These are phyloP conservation scores for Phaeosphaeria sp. DNA, from an alignment of 2,329 filamentous ascomycete species.

Conservation along the genomic window DNA sequence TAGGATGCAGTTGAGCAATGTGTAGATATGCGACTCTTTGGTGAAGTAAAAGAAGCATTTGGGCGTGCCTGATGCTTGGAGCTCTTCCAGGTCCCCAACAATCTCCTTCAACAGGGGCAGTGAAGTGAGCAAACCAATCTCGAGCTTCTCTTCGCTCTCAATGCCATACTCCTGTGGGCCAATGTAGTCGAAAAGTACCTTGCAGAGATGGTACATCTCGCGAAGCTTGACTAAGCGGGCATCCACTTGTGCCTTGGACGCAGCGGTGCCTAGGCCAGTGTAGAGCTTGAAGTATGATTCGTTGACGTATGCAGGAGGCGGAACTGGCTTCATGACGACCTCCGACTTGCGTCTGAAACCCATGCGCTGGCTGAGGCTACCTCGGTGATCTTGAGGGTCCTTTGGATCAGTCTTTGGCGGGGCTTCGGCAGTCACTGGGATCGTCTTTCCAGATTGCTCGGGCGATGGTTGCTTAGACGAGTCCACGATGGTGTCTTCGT, in stretches of 20 bases:
- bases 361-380: conserved; percentile 55
- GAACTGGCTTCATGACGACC: conserved; percentile 29
- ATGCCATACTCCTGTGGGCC: conserved; percentile 99
- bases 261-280: conserved; percentile 67
- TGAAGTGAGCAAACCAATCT: conserved; percentile 94
- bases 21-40: conserved; percentile 99
- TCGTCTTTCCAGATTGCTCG: conserved; percentile 32
- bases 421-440: conserved; percentile 39
- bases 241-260: conserved; percentile 79
- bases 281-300: conserved; percentile 89
- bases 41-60: conserved; percentile 99
- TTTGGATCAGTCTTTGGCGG: conserved; percentile 48
- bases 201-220: conserved; percentile 91
- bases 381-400: conserved; percentile 38
- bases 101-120: conserved; percentile 95
- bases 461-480: conserved; percentile 39
- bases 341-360: conserved; percentile 63
- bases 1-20: conserved; percentile 94
- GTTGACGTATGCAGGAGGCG: conserved; percentile 47
- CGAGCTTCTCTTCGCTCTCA: conserved; percentile 93
- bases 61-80: conserved; percentile 91
- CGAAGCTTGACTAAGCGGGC: conserved; percentile 85
- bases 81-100: conserved; percentile 93
- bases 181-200: conserved; percentile 97
- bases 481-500: conserved; percentile 59